These are phyloP conservation scores for Xylaria sp. DNA, from an alignment of 2,329 filamentous ascomycete species.

Conservation along the genomic window DNA sequence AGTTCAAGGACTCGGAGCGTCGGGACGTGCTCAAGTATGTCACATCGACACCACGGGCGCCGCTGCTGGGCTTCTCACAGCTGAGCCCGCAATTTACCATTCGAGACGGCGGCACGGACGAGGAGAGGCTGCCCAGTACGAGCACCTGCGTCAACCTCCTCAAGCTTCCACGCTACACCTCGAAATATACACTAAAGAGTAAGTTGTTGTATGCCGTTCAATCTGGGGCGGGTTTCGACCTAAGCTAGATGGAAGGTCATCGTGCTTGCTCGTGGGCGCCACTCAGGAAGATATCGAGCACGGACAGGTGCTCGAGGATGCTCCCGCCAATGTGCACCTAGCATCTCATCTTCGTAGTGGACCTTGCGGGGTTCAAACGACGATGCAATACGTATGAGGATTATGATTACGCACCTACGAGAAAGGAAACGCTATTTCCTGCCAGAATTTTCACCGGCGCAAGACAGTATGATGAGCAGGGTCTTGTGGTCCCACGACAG, in stretches of 20 bases:
- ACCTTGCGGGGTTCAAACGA: background rate
- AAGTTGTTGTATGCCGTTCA: conserved; percentile 91
- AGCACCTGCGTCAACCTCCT: conserved; percentile 96
- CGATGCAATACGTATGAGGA: too few relatives aligned
- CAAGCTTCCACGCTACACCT: conserved; percentile 83
- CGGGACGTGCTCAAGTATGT: conserved; percentile 93
- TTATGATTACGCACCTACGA: too few relatives aligned
- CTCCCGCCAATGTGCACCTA: background rate
- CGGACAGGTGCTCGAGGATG: conserved; percentile 7
- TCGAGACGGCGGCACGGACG: conserved; percentile 76
- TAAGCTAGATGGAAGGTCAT: conserved; percentile 53
- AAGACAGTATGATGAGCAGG: too few relatives aligned
- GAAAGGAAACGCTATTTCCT: too few relatives aligned
- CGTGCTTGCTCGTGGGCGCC: background rate
- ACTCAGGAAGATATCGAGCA: background rate
- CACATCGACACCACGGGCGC: conserved; percentile 88
- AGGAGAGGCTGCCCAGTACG: conserved; percentile 82
- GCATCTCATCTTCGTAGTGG: background rate
- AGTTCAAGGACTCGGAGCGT: conserved; percentile 74
- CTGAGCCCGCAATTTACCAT: conserved; percentile 88
- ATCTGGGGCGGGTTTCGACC: conserved; percentile 89
- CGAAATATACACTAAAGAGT: conserved; percentile 65
- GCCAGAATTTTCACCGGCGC: too few relatives aligned
- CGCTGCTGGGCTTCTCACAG: conserved; percentile 84
- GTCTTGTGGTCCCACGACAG: too few relatives aligned